Evolutionary conservation across 352 stramenopile genomes (phyloP).

Genomic region (Pythium apleroticum): DNA sequence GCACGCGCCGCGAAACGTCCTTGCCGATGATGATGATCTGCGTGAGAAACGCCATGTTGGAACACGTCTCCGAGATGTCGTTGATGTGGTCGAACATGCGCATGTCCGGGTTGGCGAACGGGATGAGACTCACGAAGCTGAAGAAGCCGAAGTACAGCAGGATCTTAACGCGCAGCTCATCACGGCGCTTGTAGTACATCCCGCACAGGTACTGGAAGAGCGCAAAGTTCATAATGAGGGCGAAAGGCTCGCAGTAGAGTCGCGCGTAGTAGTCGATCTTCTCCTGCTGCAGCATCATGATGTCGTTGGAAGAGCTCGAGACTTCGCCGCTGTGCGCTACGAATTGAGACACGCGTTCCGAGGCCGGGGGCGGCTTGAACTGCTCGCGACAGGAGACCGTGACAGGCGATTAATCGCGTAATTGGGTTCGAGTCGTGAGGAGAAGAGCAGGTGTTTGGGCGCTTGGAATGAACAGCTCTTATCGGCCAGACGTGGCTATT

Average conservation of each 20-base stretch:
- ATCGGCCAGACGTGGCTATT: too few species aligned
- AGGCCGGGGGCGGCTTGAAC: too few species aligned
- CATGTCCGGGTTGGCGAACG: constrained; percentile 10
- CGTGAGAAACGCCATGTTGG: constrained; percentile 21
- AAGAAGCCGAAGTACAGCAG: background rate
- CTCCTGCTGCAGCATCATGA: background rate
- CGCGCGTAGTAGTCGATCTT: background rate
- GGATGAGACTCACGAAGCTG: background rate
- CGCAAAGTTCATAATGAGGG: background rate
- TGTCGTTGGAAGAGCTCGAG: too few species aligned
- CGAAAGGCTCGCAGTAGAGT: background rate
- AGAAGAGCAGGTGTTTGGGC: too few species aligned
- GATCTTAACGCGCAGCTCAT: background rate
- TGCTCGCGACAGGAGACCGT: background rate
- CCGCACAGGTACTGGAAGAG: background rate
- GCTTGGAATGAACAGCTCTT: background rate
- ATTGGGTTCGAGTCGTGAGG: background rate
- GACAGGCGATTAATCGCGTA: background rate
- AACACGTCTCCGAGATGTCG: constrained; percentile 23
- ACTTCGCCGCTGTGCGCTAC: too few species aligned
- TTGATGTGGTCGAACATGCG: constrained; percentile 19
- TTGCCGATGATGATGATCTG: constrained; percentile 38
- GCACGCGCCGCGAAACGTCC: constrained; percentile 29
- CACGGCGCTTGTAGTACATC: background rate
- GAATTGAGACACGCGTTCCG: background rate